A percentile compares a stretch with the other conserved stretches of the same genome.
Evolutionary conservation across 2,329 filamentous ascomycete species (phyloP).

Genomic region (Alternaria triticina): DNA sequence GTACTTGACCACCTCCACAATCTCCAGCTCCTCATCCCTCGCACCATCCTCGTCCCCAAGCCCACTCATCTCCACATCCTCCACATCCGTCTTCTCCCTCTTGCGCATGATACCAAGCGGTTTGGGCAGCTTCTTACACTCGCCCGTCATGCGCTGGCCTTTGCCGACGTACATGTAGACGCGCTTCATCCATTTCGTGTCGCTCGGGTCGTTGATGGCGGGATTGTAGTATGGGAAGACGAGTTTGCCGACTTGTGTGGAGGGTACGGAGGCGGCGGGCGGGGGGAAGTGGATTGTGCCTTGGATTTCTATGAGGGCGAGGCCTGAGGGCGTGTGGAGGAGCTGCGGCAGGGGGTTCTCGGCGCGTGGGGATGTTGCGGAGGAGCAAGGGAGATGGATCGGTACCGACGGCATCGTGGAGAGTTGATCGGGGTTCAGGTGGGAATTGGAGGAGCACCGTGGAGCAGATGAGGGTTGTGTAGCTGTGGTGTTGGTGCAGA

Average conservation of each 20-base stretch:
- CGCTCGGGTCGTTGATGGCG: slow-evolving; percentile 51
- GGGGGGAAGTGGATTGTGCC: slow-evolving; percentile 81
- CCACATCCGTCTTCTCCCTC: slow-evolving; percentile 38
- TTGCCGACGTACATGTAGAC: slow-evolving; percentile 88
- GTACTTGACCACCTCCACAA: slow-evolving; percentile 85
- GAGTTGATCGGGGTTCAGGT: background rate
- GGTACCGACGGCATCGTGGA: slow-evolving; percentile 40
- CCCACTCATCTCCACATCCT: slow-evolving; percentile 36
- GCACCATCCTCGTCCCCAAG: slow-evolving; percentile 12
- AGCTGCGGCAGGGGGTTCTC: slow-evolving; percentile 75
- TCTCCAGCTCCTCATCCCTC: slow-evolving; percentile 67
- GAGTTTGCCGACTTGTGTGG: slow-evolving; percentile 71
- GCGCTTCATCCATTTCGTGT: slow-evolving; percentile 84
- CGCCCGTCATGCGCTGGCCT: slow-evolving; percentile 86
- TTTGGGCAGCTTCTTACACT: slow-evolving; percentile 83
- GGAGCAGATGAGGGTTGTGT: background rate
- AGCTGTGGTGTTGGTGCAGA: background rate
- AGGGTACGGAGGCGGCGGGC: slow-evolving; percentile 52
- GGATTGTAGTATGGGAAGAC: slow-evolving; percentile 78
- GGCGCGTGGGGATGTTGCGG: slow-evolving; percentile 1
- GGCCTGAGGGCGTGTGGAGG: slow-evolving; percentile 85
- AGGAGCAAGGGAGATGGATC: slow-evolving; percentile 22
- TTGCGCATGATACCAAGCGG: slow-evolving; percentile 78
- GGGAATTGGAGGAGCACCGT: background rate
- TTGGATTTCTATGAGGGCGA: slow-evolving; percentile 91